Conservation (phyloP, 805 yeast genomes). For the Yueomyces sp. region DNA sequence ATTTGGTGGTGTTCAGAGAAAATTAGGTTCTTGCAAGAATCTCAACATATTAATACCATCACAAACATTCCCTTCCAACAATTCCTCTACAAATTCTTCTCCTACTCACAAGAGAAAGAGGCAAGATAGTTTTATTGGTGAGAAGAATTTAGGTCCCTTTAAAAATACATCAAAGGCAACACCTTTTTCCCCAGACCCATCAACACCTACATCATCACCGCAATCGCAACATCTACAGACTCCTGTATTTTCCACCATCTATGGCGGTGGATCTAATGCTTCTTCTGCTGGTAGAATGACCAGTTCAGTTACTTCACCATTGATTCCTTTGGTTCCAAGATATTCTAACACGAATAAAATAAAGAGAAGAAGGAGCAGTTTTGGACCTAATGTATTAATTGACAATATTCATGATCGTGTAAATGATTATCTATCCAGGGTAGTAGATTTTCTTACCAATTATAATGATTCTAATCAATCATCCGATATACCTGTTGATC, state of each 20-base stretch:
- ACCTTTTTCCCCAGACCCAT: neutral
- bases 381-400: conserved; percentile 3
- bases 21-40: neutral
- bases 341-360: conserved; percentile 12
- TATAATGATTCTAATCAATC: conserved; percentile 9
- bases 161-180: neutral
- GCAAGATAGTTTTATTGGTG: neutral
- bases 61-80: neutral
- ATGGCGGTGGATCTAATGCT: neutral
- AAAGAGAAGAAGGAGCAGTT: neutral
- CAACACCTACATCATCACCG: neutral
- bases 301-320: conserved; percentile 10
- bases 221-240: neutral
- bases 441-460: conserved; percentile 21
- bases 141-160: neutral
- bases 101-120: neutral
- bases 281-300: neutral
- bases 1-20: neutral
- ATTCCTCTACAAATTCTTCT: neutral
- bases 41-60: neutral
- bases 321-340: conserved; percentile 18
- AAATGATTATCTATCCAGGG: conserved; percentile 16
- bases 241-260: neutral
- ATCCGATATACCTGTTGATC: conserved; percentile 12
- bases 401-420: conserved; percentile 18